Evolutionary conservation across 75 land plant species (phyloP), one percentile per base, ranked within the genome.

Genomic region (Ceratopteris richardii): DNA sequence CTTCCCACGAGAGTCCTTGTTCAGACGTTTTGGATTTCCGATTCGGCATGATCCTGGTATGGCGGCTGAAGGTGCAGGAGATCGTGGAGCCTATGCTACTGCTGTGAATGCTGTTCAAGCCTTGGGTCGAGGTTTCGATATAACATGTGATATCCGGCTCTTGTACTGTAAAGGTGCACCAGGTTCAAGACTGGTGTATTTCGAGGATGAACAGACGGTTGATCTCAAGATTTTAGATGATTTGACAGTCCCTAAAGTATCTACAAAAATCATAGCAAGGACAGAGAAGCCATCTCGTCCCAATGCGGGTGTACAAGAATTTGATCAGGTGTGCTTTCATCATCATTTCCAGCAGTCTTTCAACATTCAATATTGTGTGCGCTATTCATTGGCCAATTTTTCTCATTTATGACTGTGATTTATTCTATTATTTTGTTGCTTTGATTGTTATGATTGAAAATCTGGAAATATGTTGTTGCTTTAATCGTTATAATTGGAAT

Each of bases 61-160:
- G 54, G 54, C 54, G 28, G 54, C 3, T 46, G 29, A 52, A 12
- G 54, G 2, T 23, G 23, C 16, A 3, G 2, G 2, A 26, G 2
- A 12, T 12, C 14, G 54, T 28, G 76, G 72, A 22, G 76, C 80
- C 24, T 47, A 66, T 37, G 56, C 83, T 22, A 80, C 82, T 9
- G 79, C 88, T 11, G 9, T 54, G 53, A 83, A 65, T 57, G 63
- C 90, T 1, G 68, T 77, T 31, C 79, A 82, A 42, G 85, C 97
- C 10, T 66, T 91, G 21, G 97, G 97, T 11, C 61, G 97, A 37
- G 97, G 97, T 11, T 91, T 91, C 62, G 97, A 91, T 68, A 88
- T 87, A 17, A 84, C 88, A 0, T 58, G 78, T 13, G 92, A 87
- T 66, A 76, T 75, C 9, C 64, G 87, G 57, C 69, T 91, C 4